These are phyloP conservation scores for Heterobasidion occidentale DNA, from an alignment of 1,284 basidiomycete species.

Conservation along the genomic window DNA sequence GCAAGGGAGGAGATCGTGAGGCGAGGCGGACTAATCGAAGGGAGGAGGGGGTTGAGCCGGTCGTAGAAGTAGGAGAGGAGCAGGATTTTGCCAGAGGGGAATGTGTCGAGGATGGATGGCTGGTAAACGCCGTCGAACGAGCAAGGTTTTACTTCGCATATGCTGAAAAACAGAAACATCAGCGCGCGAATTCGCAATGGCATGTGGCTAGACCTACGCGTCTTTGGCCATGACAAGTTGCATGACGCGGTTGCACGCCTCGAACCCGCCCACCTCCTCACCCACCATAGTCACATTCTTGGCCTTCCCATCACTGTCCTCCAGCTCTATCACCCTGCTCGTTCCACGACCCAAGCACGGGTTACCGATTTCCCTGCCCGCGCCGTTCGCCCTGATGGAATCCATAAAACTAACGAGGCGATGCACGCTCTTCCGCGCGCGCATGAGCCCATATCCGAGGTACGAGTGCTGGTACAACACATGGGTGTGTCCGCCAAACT, in stretches of 20 bases:
- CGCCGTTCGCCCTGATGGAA: conserved; percentile 28
- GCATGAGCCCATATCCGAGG: conserved; percentile 94
- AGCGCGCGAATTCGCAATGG: conserved; percentile 6
- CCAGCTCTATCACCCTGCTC: conserved; percentile 60
- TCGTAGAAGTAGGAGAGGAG: conserved; percentile 98
- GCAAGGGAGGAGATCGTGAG: conserved; percentile 61
- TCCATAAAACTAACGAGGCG: conserved; percentile 86
- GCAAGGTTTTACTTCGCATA: conserved; percentile 88
- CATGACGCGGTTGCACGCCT: conserved; percentile 79
- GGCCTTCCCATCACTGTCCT: conserved; percentile 37
- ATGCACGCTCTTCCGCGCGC: conserved; percentile 81
- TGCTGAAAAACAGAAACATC: conserved; percentile 30
- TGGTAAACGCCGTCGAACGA: conserved; percentile 98
- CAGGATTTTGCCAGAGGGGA: conserved; percentile 73
- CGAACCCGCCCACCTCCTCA: conserved; percentile 73
- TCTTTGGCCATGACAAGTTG: conserved; percentile 96
- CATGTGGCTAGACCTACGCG: conserved; percentile 48
- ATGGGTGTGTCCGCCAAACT: conserved; percentile 65
- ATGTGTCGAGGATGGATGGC: conserved; percentile 87
- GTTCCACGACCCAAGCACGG: conserved; percentile 78
- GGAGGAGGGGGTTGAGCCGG: conserved; percentile 78
- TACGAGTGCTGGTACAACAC: conserved; percentile 93
- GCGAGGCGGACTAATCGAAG: conserved; percentile 16
- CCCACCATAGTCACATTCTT: conserved; percentile 80
- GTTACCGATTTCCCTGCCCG: conserved; percentile 41